Evolutionary conservation across 2,329 filamentous ascomycete genomes (phyloP).

Genomic region (Chaetomium olivaceum): DNA sequence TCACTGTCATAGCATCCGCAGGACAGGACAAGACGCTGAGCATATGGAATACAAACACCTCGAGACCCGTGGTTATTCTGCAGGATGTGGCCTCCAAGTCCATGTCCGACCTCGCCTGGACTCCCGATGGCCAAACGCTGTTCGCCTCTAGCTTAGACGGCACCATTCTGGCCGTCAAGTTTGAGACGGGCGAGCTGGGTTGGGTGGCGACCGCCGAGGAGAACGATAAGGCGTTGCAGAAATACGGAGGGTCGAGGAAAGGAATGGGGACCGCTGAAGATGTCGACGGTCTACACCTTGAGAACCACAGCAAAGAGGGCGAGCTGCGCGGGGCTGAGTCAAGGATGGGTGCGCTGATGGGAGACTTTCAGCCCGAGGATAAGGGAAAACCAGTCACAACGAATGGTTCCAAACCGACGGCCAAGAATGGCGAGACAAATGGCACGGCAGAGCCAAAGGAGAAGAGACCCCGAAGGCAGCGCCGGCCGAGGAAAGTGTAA

Average conservation of each 20-base stretch:
- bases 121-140: slow-evolving; percentile 82
- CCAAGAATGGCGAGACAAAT: slow-evolving; percentile 44
- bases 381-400: slow-evolving; percentile 49
- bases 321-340: slow-evolving; percentile 89
- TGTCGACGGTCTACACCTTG: slow-evolving; percentile 80
- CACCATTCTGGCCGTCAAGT: slow-evolving; percentile 77
- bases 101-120: slow-evolving; percentile 92
- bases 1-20: slow-evolving; percentile 94
- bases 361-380: slow-evolving; percentile 64
- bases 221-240: slow-evolving; percentile 89
- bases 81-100: slow-evolving; percentile 89
- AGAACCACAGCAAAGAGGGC: slow-evolving; percentile 88
- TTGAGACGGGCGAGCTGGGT: slow-evolving; percentile 84
- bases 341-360: slow-evolving; percentile 98
- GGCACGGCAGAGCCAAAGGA: slow-evolving; percentile 42
- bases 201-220: slow-evolving; percentile 84
- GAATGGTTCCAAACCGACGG: slow-evolving; percentile 52
- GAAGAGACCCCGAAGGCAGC: slow-evolving; percentile 39
- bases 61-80: slow-evolving; percentile 83
- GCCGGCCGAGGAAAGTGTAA: slow-evolving; percentile 50
- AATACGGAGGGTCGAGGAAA: slow-evolving; percentile 85
- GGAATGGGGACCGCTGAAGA: slow-evolving; percentile 91
- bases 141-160: slow-evolving; percentile 89
- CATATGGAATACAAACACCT: slow-evolving; percentile 97
- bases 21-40: slow-evolving; percentile 96